Base-by-base conservation (phyloP, 257 asterid species). In the Petunia secreta region DNA sequence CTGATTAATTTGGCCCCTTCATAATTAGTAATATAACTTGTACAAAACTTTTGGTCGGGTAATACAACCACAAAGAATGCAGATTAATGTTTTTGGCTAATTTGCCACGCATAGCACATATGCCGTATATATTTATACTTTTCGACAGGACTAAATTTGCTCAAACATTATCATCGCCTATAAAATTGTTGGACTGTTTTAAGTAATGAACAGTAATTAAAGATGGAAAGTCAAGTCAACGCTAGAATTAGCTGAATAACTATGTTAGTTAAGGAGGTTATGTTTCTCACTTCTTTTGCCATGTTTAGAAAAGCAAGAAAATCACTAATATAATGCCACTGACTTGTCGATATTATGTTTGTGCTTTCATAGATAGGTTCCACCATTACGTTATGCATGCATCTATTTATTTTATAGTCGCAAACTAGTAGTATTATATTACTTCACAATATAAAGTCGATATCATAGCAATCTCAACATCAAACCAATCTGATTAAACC, bases 341-440 rank as follows among this genome's bases (percentile, higher is more conserved):
- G 81, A 57, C 75, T 8, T 1, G 44, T 57, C 59, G 8, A 58
- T 13, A 60, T 65, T 63, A 46, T 75, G 48, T 64, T 57, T 57
- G 81, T 83, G 83, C 81, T 74, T 75, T 79, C 79, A 16, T n/a
- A 43, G 79, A 14, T 57, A 43, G 83, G 81, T 76, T 79, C 83
- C 83, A 83, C 83, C 69, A 65, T 69, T 57, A 50, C 48, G 59
- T 46, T 46, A 69, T 41, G 54, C 59, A 46, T 25, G 25, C 54
- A 16, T 46, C 5, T 46, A 69, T 10, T 43, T 46, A 41, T 69
- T 6, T 10, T 48, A 16, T 25, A 34, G 55, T n/a, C 41, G 55
- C 8, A 41, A 43, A 54, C 6, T 13, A 54, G 34, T 58, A 9
- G 63, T 55, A 55, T 14, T 55, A 55, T 55, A 14, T 37, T 60